Base-by-base conservation (phyloP, 106 monocot genomes). In the Allium sativum region DNA sequence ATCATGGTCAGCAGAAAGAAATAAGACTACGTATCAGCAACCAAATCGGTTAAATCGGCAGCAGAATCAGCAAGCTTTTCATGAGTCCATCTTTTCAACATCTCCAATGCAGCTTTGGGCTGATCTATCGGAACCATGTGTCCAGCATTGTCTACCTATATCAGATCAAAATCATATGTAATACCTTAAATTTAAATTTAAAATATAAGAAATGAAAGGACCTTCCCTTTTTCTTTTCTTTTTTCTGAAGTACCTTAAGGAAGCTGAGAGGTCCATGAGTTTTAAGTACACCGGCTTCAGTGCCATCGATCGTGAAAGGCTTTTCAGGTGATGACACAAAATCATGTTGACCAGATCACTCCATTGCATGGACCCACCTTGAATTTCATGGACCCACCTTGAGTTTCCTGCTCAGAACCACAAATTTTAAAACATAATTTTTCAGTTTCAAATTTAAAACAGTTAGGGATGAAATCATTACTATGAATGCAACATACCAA, bases 81-180 rank as follows among this genome's bases (percentile, higher is more conserved):
- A 8, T 70, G 56, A 47, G 77, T 93, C 93, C 93, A 93, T 48
- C 84, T 84, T 56, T 31, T 81, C 64, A 92, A 46, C 92, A 92
- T 92, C 73, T 87, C 92, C 55, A 92, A 52, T 56, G 87, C 77
- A 64, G 75, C 88, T 73, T 79, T 79, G 0, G 93, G 88, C 45
- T 93, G 93, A 70, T 93, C 88, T 88, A 93, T 93, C 12, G 93
- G 88, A 16, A 93, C 92, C 92, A 93, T 84, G 70, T 93, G 92
- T 14, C 92, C 92, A 2, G 92, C 92, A 73, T 87, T 73, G 65
- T 81, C 83, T 16, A 92, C 86, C 91, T 92, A 52, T 1, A 13
- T 52, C 3, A 3, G 16, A 12, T 13, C 16, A 52, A 52, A 52
- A 52, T 31, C 2, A 5, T 2, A 31, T n/a, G n/a, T 31, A 31